Evolutionary conservation across 2,329 filamentous ascomycete genomes (phyloP).

Genomic region (Alternaria ventricosa): DNA sequence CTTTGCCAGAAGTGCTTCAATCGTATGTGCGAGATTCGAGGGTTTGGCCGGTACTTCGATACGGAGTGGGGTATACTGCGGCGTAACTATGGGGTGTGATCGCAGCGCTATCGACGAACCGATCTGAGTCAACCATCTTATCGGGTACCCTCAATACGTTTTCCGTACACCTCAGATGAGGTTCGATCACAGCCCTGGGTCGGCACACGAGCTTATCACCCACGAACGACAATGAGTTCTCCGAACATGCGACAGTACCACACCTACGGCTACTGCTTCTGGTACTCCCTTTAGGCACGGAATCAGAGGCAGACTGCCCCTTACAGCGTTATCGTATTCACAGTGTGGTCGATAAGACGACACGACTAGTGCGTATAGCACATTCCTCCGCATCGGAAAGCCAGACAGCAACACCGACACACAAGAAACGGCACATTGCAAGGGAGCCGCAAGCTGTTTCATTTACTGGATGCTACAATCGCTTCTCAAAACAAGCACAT

Average conservation of each 20-base stretch:
- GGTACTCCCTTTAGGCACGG: background rate
- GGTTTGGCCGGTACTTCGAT: conserved; percentile 32
- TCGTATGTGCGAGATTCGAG: conserved; percentile 31
- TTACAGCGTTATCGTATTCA: background rate
- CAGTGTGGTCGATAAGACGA: background rate
- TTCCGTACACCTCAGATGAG: background rate
- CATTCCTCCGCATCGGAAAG: background rate
- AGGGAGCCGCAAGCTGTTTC: background rate
- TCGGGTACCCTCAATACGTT: background rate
- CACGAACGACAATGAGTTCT: background rate
- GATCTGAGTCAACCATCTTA: background rate
- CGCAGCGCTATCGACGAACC: background rate
- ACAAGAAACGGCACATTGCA: background rate
- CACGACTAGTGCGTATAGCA: background rate
- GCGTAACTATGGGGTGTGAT: conserved; percentile 11
- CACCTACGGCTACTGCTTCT: background rate
- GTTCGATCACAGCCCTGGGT: background rate
- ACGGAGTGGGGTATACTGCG: conserved; percentile 27
- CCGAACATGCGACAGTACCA: background rate
- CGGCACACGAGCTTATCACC: background rate
- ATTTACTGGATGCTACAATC: background rate
- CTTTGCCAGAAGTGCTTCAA: conserved; percentile 33
- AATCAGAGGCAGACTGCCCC: background rate
- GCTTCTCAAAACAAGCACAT: background rate
- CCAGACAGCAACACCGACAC: background rate